phyloP scores from a whole-genome alignment of 2,329 filamentous ascomycete genomes.

The Cucurbitaria berberidis region DNA sequence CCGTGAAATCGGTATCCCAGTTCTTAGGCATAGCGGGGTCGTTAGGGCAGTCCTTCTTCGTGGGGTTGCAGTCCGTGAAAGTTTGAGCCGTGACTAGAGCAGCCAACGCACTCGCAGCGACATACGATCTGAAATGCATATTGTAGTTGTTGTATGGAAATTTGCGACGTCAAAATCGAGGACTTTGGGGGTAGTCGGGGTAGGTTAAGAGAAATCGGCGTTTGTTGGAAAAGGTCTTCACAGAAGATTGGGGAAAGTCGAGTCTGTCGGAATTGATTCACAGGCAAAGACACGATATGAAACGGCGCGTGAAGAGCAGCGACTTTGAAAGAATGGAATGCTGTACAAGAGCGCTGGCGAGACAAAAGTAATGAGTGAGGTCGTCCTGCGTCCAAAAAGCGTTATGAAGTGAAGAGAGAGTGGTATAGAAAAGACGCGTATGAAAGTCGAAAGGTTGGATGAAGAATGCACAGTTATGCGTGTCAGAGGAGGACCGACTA shows the following conservation, averaged over 20 bases:
- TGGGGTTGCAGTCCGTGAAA: constrained; percentile 54
- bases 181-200: background rate
- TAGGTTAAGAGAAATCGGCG: background rate
- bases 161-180: background rate
- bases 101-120: constrained; percentile 40
- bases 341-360: constrained; percentile 29
- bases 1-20: constrained; percentile 53
- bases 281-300: constrained; percentile 19
- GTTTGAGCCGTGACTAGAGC: constrained; percentile 51
- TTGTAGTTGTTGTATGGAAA: constrained; percentile 18
- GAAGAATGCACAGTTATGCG: constrained; percentile 26
- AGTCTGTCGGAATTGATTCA: constrained; percentile 13
- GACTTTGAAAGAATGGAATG: constrained; percentile 37
- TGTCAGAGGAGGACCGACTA: constrained; percentile 26
- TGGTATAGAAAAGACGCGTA: constrained; percentile 26
- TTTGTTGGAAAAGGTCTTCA: constrained; percentile 32
- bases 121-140: constrained; percentile 41
- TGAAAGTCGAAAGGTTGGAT: constrained; percentile 36
- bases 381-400: constrained; percentile 39
- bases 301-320: constrained; percentile 21
- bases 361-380: constrained; percentile 32
- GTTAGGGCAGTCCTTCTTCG: constrained; percentile 52
- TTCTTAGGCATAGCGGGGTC: constrained; percentile 52
- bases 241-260: constrained; percentile 30
- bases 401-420: constrained; percentile 36